A percentile compares a stretch with the other conserved stretches of the same genome.
Conservation (phyloP, 192 early-diverging fungal species). For the Chytriomyces confervae region DNA sequence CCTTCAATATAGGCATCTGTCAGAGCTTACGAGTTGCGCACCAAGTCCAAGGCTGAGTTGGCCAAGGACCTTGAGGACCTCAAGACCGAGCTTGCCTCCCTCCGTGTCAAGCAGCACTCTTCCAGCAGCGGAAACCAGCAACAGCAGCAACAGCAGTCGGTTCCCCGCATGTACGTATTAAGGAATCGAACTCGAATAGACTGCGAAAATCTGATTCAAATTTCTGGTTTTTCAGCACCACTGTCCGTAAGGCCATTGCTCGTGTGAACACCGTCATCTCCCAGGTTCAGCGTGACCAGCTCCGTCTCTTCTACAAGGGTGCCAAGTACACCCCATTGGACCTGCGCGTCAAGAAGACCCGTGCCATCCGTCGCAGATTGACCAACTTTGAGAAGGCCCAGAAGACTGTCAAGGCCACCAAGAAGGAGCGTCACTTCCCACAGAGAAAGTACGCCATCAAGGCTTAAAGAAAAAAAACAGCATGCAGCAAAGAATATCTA, state of each 20-base stretch:
- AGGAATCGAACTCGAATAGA: no score
- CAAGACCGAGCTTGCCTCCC: conserved; percentile 90
- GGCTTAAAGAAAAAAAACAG: conserved; percentile 39
- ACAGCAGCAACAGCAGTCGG: conserved; percentile 28
- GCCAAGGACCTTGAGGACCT: conserved; percentile 90
- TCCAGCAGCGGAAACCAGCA: conserved; percentile 77
- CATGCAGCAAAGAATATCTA: no score
- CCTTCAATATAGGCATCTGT: conserved; percentile 18
- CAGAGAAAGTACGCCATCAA: conserved; percentile 77
- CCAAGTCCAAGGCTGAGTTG: conserved; percentile 92
- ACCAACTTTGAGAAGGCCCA: conserved; percentile 77
- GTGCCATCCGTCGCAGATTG: conserved; percentile 95
- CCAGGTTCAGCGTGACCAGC: conserved; percentile 88
- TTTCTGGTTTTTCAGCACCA: conserved; percentile 56
- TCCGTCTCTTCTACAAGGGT: conserved; percentile 87
- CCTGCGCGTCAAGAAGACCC: conserved; percentile 98
- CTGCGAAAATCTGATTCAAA: no score
- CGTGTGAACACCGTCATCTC: conserved; percentile 94
- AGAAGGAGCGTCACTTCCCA: conserved; percentile 90
- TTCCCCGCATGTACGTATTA: conserved; percentile 76
- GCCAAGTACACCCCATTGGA: conserved; percentile 97
- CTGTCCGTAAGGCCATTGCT: conserved; percentile 92
- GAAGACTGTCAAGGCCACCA: conserved; percentile 89
- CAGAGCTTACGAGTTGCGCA: conserved; percentile 85
- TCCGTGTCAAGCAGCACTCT: conserved; percentile 94